phyloP scores from a whole-genome alignment of 2,329 filamentous ascomycete species.

The Scedosporium apiospermum region DNA sequence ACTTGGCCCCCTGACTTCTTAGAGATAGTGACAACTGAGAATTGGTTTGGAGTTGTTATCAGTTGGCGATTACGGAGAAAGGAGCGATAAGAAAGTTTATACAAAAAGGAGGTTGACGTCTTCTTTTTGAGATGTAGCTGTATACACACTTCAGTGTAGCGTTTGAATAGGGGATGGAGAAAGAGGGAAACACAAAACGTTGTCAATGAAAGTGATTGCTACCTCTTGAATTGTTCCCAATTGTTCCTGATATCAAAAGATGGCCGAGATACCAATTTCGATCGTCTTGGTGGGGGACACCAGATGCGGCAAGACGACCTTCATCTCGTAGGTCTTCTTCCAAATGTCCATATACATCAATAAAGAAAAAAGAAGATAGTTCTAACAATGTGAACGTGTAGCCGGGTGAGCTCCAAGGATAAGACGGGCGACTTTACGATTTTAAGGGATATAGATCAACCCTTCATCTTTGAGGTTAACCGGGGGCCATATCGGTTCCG shows the following conservation, averaged over 20 bases:
- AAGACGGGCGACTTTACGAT: slow-evolving; percentile 33
- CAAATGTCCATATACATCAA: slow-evolving; percentile 3
- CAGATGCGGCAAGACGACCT: slow-evolving; percentile 50
- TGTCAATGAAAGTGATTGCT: too few relatives aligned
- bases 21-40: background rate
- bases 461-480: slow-evolving; percentile 47
- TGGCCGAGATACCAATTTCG: slow-evolving; percentile 41
- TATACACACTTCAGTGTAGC: too few relatives aligned
- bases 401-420: slow-evolving; percentile 41
- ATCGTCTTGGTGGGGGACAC: slow-evolving; percentile 50
- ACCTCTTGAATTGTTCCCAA: background rate
- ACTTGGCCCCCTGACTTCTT: background rate
- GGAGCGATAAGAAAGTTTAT: background rate
- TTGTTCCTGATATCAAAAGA: slow-evolving; percentile 14
- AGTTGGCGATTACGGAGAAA: background rate
- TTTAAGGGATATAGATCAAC: slow-evolving; percentile 50
- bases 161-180: too few relatives aligned
- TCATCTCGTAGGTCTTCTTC: slow-evolving; percentile 43
- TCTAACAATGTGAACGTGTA: slow-evolving; percentile 15
- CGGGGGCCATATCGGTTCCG: slow-evolving; percentile 30
- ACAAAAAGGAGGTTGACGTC: background rate
- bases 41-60: background rate
- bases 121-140: too few relatives aligned
- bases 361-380: background rate
- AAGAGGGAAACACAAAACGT: too few relatives aligned